phyloP scores from a whole-genome alignment of 352 stramenopile genomes.

The Globisporangium uncinulatum region DNA sequence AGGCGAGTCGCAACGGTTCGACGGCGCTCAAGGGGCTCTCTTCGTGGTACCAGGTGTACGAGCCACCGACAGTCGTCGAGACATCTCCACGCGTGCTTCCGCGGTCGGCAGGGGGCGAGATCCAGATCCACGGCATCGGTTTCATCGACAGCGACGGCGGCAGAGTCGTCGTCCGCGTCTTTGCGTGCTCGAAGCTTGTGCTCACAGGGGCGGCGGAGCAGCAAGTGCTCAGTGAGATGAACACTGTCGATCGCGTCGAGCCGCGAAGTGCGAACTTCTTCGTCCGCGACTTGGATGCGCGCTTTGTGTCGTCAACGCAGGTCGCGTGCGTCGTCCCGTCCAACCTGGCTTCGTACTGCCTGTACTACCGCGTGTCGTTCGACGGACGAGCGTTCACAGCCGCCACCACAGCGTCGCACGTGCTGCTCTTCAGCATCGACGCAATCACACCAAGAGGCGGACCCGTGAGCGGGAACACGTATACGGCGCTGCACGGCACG shows the following conservation, averaged over 20 bases:
- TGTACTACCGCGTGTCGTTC: constrained; percentile 64
- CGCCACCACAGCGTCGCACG: constrained; percentile 20
- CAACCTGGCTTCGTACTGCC: constrained; percentile 45
- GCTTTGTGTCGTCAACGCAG: constrained; percentile 30
- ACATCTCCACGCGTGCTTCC: constrained; percentile 47
- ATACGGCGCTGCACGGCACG: constrained; percentile 47
- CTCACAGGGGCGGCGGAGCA: constrained; percentile 25
- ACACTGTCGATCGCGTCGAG: constrained; percentile 22
- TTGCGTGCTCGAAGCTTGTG: constrained; percentile 27
- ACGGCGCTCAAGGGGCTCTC: neutral
- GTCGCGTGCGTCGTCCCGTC: constrained; percentile 38
- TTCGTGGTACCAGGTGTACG: constrained; percentile 40
- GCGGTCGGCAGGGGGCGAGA: constrained; percentile 45
- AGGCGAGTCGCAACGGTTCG: constrained; percentile 10
- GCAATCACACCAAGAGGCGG: constrained; percentile 46
- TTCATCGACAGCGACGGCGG: constrained; percentile 36
- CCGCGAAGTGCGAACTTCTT: constrained; percentile 31
- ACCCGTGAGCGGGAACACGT: constrained; percentile 67
- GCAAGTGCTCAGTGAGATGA: constrained; percentile 26
- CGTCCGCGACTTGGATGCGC: constrained; percentile 31
- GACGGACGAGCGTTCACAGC: constrained; percentile 45
- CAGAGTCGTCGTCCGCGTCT: constrained; percentile 38
- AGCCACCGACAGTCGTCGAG: constrained; percentile 28
- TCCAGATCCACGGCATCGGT: constrained; percentile 29
- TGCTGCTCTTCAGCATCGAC: constrained; percentile 55